Evolutionary conservation across 768 basidiomycete species (phyloP), one percentile per base, ranked within the genome.

Genomic region (Boletales sp.): DNA sequence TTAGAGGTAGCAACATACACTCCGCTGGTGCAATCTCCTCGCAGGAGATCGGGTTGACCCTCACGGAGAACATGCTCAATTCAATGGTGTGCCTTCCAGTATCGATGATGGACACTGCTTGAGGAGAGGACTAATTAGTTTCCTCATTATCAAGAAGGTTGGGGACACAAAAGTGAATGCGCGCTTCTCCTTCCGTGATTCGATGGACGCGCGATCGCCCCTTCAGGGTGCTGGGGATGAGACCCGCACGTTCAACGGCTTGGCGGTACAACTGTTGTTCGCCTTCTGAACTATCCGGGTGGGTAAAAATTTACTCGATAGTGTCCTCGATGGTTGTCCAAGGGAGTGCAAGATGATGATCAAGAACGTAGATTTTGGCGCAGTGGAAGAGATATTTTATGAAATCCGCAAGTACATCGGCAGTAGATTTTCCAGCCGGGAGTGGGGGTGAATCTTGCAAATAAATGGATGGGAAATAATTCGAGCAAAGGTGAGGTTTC

Each of bases 71-170:
- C 46, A 62, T 68, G 53, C 74, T 77, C 8, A 70, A n/a, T 46
- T 71, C 70, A 13, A 70, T 51, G 7, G 67, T 72, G 4, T 62
- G 62, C 1, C 74, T 70, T 11, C 76, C 78, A 11, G 52, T 57
- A 57, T 78, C 76, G 13, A 77, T 64, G 25, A 79, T 55, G 5
- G 76, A 63, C 5, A 77, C 53, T 1, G 67, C 68, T 14, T 63
- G 46, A 2, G 63, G 65, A 0, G 59, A 15, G 21, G 21, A 25
- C 12, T 39, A 31, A 14, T 19, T n/a, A 12, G 10, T 18, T 15
- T n/a, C 25, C 32, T 54, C 30, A 1, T 30, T 19, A 8, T 12
- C 12, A 19, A 37, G 28, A 25, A 74, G 72, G 41, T 67, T 74
- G 18, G 79, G 5, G 3, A 25, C 65, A 40, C 78, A 80, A 50